Evolutionary conservation across 2,329 filamentous ascomycete genomes (phyloP).

Genomic region (Pseudogymnoascus sp.): DNA sequence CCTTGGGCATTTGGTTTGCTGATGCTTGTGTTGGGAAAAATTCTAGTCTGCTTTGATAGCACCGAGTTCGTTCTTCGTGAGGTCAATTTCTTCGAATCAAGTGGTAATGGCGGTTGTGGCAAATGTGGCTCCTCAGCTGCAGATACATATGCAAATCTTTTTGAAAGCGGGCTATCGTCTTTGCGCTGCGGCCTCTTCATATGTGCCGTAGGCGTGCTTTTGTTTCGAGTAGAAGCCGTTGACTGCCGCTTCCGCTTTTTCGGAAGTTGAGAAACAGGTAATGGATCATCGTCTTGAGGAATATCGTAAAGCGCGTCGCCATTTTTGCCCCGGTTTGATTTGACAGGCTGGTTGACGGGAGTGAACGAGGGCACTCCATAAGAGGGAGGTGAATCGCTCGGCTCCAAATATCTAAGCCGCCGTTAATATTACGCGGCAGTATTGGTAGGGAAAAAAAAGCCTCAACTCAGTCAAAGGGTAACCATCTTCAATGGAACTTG

Average conservation of each 20-base stretch:
- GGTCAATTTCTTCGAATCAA: slow-evolving; percentile 11
- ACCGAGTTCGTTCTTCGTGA: slow-evolving; percentile 9
- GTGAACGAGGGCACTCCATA: neutral
- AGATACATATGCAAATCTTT: neutral
- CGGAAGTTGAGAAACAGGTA: neutral
- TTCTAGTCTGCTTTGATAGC: slow-evolving; percentile 12
- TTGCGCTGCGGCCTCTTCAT: neutral
- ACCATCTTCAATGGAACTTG: neutral
- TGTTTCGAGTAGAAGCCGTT: neutral
- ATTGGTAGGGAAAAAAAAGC: neutral
- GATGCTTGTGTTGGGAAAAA: slow-evolving; percentile 18
- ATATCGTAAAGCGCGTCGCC: slow-evolving; percentile 14
- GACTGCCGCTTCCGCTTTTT: slow-evolving; percentile 12
- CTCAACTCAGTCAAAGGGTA: neutral
- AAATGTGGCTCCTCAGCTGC: neutral
- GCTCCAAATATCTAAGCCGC: neutral
- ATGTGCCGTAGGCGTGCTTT: neutral
- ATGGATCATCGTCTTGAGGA: slow-evolving; percentile 7
- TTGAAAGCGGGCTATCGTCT: neutral
- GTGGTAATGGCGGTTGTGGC: neutral
- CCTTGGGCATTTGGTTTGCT: slow-evolving; percentile 17
- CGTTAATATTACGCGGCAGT: neutral
- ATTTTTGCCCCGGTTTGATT: slow-evolving; percentile 10
- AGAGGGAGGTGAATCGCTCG: neutral
- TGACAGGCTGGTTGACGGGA: slow-evolving; percentile 14